Evolutionary conservation across 2,329 filamentous ascomycete species (phyloP).

Genomic region (Rhytidhysteron rufulum): DNA sequence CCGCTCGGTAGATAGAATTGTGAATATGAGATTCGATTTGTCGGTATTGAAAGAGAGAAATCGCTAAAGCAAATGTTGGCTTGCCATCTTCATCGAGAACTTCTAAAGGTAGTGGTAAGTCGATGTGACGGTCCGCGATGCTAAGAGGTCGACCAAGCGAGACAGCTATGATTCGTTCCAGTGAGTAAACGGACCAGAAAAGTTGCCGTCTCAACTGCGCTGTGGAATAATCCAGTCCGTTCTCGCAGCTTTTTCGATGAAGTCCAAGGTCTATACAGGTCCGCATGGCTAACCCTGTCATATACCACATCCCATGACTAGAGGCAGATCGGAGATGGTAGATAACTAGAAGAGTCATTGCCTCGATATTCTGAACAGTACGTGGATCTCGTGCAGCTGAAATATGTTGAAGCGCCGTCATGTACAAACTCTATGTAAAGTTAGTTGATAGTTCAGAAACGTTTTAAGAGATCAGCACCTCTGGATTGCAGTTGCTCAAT

Average conservation of each 20-base stretch:
- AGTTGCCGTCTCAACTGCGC: constrained; percentile 46
- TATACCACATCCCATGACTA: constrained; percentile 52
- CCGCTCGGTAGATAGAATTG: constrained; percentile 50
- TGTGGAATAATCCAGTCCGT: constrained; percentile 38
- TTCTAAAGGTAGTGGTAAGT: constrained; percentile 46
- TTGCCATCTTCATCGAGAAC: constrained; percentile 38
- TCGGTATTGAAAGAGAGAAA: constrained; percentile 45
- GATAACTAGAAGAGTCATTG: constrained; percentile 49
- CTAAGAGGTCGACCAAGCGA: constrained; percentile 50
- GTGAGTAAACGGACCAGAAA: constrained; percentile 52
- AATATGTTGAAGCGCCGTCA: constrained; percentile 48
- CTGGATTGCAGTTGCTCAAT: constrained; percentile 41
- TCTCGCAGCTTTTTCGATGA: constrained; percentile 46
- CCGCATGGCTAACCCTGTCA: constrained; percentile 53
- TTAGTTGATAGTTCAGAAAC: not conserved
- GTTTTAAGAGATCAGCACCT: constrained; percentile 26
- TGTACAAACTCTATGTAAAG: constrained; percentile 43
- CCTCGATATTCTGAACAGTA: constrained; percentile 50
- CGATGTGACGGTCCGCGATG: constrained; percentile 50
- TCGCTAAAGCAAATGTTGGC: constrained; percentile 40
- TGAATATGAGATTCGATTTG: constrained; percentile 49
- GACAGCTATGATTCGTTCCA: constrained; percentile 49
- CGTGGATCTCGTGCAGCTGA: constrained; percentile 47
- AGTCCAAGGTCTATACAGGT: constrained; percentile 52
- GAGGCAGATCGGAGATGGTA: constrained; percentile 51